Evolutionary conservation across 192 early-diverging fungal genomes (phyloP).

Genomic region (Gaertneriomyces semiglobifer): DNA sequence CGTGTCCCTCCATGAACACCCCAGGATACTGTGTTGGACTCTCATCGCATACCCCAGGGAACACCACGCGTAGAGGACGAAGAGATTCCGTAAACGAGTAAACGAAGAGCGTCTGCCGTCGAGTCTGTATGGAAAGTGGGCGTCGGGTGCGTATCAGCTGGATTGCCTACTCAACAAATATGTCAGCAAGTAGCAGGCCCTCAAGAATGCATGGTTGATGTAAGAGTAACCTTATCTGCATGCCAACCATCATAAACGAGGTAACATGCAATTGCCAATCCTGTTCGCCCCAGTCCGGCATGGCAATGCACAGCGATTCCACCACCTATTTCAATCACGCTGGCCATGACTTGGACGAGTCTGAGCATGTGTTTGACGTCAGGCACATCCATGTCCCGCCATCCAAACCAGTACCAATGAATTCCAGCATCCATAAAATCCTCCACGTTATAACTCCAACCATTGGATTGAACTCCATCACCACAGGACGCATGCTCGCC

Average conservation of each 20-base stretch:
- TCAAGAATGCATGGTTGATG: background rate
- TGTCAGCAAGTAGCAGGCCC: background rate
- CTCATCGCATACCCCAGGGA: conserved; percentile 28
- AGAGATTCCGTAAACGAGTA: conserved; percentile 36
- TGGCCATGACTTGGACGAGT: conserved; percentile 49
- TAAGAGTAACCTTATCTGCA: conserved; percentile 19
- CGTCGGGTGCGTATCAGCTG: conserved; percentile 23
- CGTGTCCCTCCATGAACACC: conserved; percentile 7
- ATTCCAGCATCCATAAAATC: conserved; percentile 42
- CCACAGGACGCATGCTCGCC: conserved; percentile 48
- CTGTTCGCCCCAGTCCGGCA: conserved; percentile 48
- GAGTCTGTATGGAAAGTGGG: conserved; percentile 44
- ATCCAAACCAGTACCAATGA: conserved; percentile 37
- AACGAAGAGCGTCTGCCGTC: conserved; percentile 43
- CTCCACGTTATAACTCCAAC: conserved; percentile 46
- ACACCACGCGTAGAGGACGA: conserved; percentile 26
- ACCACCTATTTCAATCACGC: conserved; percentile 28
- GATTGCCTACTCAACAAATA: conserved; percentile 23
- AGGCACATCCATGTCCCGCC: conserved; percentile 41
- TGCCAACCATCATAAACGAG: conserved; percentile 43
- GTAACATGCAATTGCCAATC: conserved; percentile 50
- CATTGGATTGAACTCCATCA: conserved; percentile 37
- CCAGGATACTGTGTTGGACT: conserved; percentile 11
- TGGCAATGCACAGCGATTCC: conserved; percentile 53
- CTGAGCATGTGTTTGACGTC: conserved; percentile 36